A percentile compares a stretch with the other conserved stretches of the same genome.
phyloP scores from a whole-genome alignment of 441 rosid species.

The Melastoma candidum region DNA sequence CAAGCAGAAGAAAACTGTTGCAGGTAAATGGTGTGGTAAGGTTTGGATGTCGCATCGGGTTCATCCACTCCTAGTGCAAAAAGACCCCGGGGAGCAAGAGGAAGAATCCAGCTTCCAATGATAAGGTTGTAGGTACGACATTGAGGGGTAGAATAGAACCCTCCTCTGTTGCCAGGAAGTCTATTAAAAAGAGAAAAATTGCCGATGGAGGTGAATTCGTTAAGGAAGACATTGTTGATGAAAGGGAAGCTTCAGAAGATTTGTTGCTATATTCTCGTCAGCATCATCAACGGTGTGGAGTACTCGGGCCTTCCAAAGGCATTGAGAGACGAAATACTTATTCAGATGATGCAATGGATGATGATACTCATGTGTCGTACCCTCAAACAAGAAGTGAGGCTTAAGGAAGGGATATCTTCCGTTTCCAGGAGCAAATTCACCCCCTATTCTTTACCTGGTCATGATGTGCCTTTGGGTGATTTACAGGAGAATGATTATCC shows the following conservation, averaged over 20 bases:
- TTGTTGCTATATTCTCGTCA: conserved; percentile 4
- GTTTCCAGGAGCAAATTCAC: no score
- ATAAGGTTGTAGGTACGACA: conserved; percentile 35
- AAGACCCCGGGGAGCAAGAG: conserved; percentile 47
- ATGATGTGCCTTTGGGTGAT: no score
- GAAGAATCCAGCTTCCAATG: conserved; percentile 35
- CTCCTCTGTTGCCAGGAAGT: conserved; percentile 35
- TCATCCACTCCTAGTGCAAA: conserved; percentile 54
- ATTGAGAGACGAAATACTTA: no score
- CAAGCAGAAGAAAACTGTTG: conserved; percentile 79
- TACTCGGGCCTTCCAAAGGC: no score
- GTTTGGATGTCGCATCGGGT: conserved; percentile 99
- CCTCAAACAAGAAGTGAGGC: no score
- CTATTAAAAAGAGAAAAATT: conserved; percentile 55
- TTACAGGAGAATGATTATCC: conserved; percentile 1
- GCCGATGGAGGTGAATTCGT: conserved; percentile 24
- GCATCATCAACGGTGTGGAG: no score
- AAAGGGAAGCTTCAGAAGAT: conserved; percentile 23
- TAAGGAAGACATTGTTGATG: conserved; percentile 38
- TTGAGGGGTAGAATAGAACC: conserved; percentile 28
- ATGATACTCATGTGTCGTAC: no score
- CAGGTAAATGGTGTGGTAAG: conserved; percentile 98
- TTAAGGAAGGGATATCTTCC: no score
- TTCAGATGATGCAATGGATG: no score
- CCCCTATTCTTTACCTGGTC: no score